Base-by-base conservation (phyloP, 2,329 filamentous ascomycete species). In the Cladosporium sp. region DNA sequence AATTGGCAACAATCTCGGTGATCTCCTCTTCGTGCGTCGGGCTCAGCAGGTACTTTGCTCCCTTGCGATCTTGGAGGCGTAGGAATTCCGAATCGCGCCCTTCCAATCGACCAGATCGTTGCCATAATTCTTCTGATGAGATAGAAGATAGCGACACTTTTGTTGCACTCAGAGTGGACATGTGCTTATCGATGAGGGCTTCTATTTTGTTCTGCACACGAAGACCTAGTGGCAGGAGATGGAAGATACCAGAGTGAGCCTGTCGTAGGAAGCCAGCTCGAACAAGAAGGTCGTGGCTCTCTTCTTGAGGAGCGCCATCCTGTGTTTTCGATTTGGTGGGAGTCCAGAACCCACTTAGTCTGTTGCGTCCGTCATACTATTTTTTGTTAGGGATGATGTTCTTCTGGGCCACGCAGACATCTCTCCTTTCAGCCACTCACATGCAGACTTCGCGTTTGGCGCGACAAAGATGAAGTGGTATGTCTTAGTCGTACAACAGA, bases 1-100 rank as follows among this genome's bases (percentile, higher is more conserved):
- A 85, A 65, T 85, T 86, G 4, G 88, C 87, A 1, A 97, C 91
- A 2, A 99, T 82, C 0, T 85, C 82, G 0, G 95, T 99, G 71
- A 99, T 95, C 76, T 99, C 95, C 77, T 99, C 95, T 75, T 99
- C 95, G 68, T 99, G 95, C 0, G 95, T 99, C 0, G 95, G 95
- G 1, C 93, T 90, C 4, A 99, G 85, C 34, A 99, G 84, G 68
- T 92, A 92, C 4, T 86, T 83, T 0, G 85, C 82, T 7, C 90
- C 86, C 77, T 91, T 95, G 65, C 95, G 87, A 78, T 98, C 95
- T 54, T 85, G 80, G 57, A 98, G 86, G 51, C 86, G 87, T 71
- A 97, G 94, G 24, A 97, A 85, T 89, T 95, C 74, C 14, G 72
- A 71, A 44, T 73, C 71, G 52, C 72, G 72, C 12, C 68, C 65